phyloP scores from a whole-genome alignment of 108 stramenopile species.

The Cyclotella cryptica region DNA sequence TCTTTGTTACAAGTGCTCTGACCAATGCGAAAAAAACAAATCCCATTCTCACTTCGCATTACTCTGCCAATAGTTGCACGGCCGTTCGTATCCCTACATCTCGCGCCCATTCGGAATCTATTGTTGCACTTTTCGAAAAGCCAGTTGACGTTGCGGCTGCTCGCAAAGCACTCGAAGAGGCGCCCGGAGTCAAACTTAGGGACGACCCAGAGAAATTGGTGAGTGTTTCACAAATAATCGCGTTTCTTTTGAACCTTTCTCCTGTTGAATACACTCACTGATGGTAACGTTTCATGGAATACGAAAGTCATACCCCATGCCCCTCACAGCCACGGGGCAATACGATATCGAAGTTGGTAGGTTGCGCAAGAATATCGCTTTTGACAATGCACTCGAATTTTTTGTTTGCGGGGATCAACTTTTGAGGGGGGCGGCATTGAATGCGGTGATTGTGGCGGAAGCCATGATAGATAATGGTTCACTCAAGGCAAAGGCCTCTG shows the following conservation, averaged over 20 bases:
- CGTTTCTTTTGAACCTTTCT: background rate
- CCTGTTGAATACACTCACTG: too few species aligned
- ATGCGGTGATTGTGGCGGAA: slow-evolving; percentile 97
- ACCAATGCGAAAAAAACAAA: background rate
- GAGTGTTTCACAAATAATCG: background rate
- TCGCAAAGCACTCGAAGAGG: slow-evolving; percentile 72
- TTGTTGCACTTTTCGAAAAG: slow-evolving; percentile 91
- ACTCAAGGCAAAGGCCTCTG: slow-evolving; percentile 48
- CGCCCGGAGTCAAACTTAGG: slow-evolving; percentile 86
- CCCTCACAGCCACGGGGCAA: slow-evolving; percentile 93
- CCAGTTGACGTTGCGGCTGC: slow-evolving; percentile 86
- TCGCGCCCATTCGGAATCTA: slow-evolving; percentile 96
- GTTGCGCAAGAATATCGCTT: slow-evolving; percentile 81
- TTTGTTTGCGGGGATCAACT: slow-evolving; percentile 99
- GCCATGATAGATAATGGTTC: slow-evolving; percentile 86
- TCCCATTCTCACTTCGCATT: background rate
- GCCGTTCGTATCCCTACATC: slow-evolving; percentile 98
- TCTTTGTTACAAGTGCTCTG: background rate
- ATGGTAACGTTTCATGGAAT: too few species aligned
- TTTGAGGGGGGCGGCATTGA: slow-evolving; percentile 96
- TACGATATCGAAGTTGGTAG: slow-evolving; percentile 97
- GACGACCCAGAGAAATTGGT: slow-evolving; percentile 67
- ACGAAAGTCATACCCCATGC: slow-evolving; percentile 94
- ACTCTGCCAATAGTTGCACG: slow-evolving; percentile 67
- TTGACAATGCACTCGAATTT: slow-evolving; percentile 95